These are phyloP conservation scores for Arthrinium puccinioides DNA, from an alignment of 2,329 filamentous ascomycete genomes.

Conservation along the genomic window DNA sequence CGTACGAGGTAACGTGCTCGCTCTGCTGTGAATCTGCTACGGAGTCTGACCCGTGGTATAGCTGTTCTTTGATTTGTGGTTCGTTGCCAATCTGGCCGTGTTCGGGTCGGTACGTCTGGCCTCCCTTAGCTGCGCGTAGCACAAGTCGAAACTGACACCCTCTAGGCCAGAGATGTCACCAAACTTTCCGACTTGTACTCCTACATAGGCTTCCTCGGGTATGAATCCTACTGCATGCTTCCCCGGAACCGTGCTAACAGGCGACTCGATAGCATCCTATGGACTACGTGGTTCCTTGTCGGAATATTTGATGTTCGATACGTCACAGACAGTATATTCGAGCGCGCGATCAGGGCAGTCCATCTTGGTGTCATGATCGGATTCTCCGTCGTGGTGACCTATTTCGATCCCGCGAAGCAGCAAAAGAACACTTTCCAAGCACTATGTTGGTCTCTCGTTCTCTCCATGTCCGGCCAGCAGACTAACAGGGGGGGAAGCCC, in stretches of 20 bases:
- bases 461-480: neutral
- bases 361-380: conserved; percentile 58
- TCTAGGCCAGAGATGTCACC: conserved; percentile 12
- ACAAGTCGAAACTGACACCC: too few relatives aligned
- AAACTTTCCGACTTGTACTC: conserved; percentile 14
- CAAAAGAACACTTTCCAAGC: conserved; percentile 24
- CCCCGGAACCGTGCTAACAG: too few relatives aligned
- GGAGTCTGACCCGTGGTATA: too few relatives aligned
- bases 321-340: conserved; percentile 54
- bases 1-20: too few relatives aligned
- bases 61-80: conserved; percentile 52
- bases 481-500: conserved; percentile 12
- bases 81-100: conserved; percentile 56
- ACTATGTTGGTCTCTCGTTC: conserved; percentile 24
- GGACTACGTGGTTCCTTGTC: conserved; percentile 60
- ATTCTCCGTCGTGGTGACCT: conserved; percentile 50
- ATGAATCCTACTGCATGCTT: conserved; percentile 9
- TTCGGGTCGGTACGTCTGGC: conserved; percentile 37
- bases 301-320: conserved; percentile 59
- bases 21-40: too few relatives aligned
- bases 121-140: too few relatives aligned
- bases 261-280: conserved; percentile 40
- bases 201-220: conserved; percentile 46
- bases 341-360: conserved; percentile 48
- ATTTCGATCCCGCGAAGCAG: conserved; percentile 24